Evolutionary conservation across 2,329 filamentous ascomycete genomes (phyloP), one percentile per base, ranked within the genome.

Genomic region (Fonsecaea monophora): DNA sequence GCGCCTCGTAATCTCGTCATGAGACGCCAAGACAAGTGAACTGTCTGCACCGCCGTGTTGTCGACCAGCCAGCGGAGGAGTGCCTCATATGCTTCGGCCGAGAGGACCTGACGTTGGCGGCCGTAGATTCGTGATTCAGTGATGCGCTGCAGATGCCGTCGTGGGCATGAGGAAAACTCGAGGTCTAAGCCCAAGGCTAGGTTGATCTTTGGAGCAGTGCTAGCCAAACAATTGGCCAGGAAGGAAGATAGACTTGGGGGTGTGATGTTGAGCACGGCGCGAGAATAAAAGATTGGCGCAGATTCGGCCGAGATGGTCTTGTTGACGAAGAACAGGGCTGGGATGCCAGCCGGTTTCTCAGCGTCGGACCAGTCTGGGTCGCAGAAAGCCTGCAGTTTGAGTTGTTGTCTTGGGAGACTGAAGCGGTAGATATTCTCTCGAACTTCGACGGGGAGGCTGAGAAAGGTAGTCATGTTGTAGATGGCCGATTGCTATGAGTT

Each of bases 1-100:
- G 58, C 62, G 2, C 34, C 53, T 40, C 68, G 66, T 13, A 70
- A 62, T n/a, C 68, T 60, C 8, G 68, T 68, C 64, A 67, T 68
- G 53, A 68, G 40, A 10, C 68, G 62, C 12, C 18, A 15, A 38
- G 66, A 70, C 25, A 68, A 57, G 10, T 62, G 32, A 48, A 68
- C 63, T 8, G 40, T 59, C 53, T 42, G 55, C 35, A 68, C 64
- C 9, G 63, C 54, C 1, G 68, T 70, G 25, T 60, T 42, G 18
- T 66, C 60, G n/a, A 67, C 45, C 12, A 70, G 60, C 68, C 68
- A 70, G 10, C 62, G 55, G 12, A 70, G 58, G 13, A 70, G 66
- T 38, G 66, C 54, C 48, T 70, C 68, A 50, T 70, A 70, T n/a
- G 66, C 64, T 18, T 64, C 57, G 34, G 60, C 66, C 60, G 64